Base-by-base conservation (phyloP, 2,329 filamentous ascomycete species). In the Hypomyces rosellus region DNA sequence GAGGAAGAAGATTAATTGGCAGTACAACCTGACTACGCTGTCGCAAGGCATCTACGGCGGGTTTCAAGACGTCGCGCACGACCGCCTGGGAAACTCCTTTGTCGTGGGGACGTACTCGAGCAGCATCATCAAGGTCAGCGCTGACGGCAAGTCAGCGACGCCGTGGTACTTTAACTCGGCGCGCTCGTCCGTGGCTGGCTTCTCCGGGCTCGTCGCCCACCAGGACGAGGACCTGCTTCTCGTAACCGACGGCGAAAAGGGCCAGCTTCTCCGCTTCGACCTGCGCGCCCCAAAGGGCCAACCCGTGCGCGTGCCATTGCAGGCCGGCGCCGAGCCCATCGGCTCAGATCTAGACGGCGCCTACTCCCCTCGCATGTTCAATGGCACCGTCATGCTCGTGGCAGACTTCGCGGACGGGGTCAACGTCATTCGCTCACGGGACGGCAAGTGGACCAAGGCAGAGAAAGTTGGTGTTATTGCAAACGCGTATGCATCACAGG, bases 11-110 rank as follows among this genome's bases (percentile, higher is more conserved):
- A 8, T 30, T 11, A 30, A 30, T 8, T 30, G 25, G 25, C 25
- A 30, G 25, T 30, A 30, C 25, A 30, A 30, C 25, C 25, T 30
- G 25, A 30, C 25, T 30, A 30, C 25, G 6, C 8, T 30, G 25
- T 3, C 4, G 25, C 25, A 30, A 6, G 25, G 25, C 25, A 11
- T 30, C 25, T 30, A 30, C 25, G 63, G 67, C 20, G 70, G 67
- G 5, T 70, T 64, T 34, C 69, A 72, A 50, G 70, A 73, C 46
- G 59, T 70, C 3, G 69, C 66, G 36, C 63, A 66, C 46, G 69
- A 71, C 44, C 38, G 46, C 1, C 54, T 54, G 2, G 67, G 68
- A 8, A 67, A 69, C 57, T 62, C 65, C 1, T 73, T 65, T 45
- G 64, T 68, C 6, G 56, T 72, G 1, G 68, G 70, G 38, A 69